phyloP scores from a whole-genome alignment of 225 moss, liverwort and hornwort species.

The Pseudoscleropodium purum region DNA sequence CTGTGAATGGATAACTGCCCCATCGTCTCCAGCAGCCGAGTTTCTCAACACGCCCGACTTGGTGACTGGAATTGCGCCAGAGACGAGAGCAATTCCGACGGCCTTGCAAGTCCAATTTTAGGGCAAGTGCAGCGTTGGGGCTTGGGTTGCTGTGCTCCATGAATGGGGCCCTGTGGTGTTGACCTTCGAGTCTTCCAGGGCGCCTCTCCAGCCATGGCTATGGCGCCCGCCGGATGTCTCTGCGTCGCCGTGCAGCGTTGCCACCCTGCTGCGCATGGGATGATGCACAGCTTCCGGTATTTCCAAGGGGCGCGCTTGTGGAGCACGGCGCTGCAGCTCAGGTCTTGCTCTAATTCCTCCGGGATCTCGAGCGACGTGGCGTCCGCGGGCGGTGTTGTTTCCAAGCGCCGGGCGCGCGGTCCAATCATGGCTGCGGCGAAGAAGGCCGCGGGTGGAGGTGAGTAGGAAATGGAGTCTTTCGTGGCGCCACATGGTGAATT shows the following conservation, averaged over 20 bases:
- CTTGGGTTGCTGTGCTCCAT: background rate
- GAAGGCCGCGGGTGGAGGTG: slow-evolving; percentile 49
- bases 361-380: slow-evolving; percentile 11
- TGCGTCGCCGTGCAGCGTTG: slow-evolving; percentile 8
- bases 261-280: slow-evolving; percentile 5
- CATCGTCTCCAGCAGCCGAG: background rate
- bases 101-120: background rate
- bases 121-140: background rate
- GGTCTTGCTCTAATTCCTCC: background rate
- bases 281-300: slow-evolving; percentile 19
- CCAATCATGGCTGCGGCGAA: slow-evolving; percentile 82
- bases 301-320: background rate
- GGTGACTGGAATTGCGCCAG: background rate
- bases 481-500: background rate
- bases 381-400: slow-evolving; percentile 3
- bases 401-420: slow-evolving; percentile 74
- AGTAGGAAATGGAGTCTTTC: background rate
- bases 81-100: background rate
- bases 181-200: background rate
- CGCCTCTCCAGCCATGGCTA: background rate
- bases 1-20: slow-evolving; percentile 17
- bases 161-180: slow-evolving; percentile 19
- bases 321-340: background rate
- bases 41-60: background rate
- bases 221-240: slow-evolving; percentile 14